Evolutionary conservation across 495 filamentous ascomycete genomes (phyloP).

Genomic region (Aspergillus asperescens): DNA sequence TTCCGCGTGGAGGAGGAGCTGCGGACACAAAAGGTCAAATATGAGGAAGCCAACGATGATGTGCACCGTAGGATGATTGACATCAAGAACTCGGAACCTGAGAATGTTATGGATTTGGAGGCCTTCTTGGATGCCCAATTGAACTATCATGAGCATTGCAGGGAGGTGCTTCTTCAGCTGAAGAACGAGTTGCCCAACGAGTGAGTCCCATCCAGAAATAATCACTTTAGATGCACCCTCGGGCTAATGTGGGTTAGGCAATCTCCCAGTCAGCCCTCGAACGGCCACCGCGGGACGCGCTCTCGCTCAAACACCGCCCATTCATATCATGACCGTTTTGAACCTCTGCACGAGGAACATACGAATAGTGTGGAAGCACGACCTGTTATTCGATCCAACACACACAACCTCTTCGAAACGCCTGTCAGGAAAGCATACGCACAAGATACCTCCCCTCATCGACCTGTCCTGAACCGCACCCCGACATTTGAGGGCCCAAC

Average conservation of each 20-base stretch:
- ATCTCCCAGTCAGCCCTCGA: constrained; percentile 23
- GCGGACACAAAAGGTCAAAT: constrained; percentile 87
- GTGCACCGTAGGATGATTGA: constrained; percentile 92
- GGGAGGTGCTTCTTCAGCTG: constrained; percentile 64
- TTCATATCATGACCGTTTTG: constrained; percentile 55
- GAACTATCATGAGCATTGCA: constrained; percentile 83
- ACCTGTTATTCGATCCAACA: constrained; percentile 58
- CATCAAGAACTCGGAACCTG: constrained; percentile 85
- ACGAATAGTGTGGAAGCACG: constrained; percentile 40
- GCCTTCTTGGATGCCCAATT: constrained; percentile 86
- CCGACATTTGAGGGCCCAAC: constrained; percentile 55
- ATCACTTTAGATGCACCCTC: neutral
- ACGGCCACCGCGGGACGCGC: constrained; percentile 39
- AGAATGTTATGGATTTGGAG: constrained; percentile 74
- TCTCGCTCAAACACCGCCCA: constrained; percentile 59
- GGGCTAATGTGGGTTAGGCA: constrained; percentile 16
- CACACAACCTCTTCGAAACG: constrained; percentile 33
- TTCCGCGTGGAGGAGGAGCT: constrained; percentile 92
- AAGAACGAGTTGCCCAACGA: constrained; percentile 63
- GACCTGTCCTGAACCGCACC: constrained; percentile 43
- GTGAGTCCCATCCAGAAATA: constrained; percentile 33
- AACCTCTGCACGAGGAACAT: constrained; percentile 52
- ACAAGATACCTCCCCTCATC: constrained; percentile 19
- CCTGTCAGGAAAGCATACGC: constrained; percentile 32
- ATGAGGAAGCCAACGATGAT: constrained; percentile 92